Evolutionary conservation across 202 grass and related monocot genomes (phyloP).

Genomic region (Carex arenaria): DNA sequence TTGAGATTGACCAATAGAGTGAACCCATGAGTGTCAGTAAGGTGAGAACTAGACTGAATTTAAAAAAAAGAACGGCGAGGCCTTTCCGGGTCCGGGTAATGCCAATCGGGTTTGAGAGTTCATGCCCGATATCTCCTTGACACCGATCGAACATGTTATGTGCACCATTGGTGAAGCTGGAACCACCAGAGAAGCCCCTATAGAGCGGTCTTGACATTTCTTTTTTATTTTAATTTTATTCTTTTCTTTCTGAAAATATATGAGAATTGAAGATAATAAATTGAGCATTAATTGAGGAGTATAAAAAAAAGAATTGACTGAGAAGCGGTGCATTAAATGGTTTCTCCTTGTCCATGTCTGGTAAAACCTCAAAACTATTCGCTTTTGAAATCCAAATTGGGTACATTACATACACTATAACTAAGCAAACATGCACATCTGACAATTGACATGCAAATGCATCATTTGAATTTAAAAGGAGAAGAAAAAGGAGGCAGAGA

Average conservation of each 20-base stretch:
- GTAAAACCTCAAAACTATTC: neutral
- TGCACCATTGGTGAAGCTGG: slow-evolving; percentile 33
- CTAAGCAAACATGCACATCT: neutral
- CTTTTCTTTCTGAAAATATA: neutral
- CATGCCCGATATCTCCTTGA: slow-evolving; percentile 26
- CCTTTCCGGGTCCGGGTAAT: slow-evolving; percentile 33
- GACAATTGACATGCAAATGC: neutral
- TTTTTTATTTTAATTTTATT: neutral
- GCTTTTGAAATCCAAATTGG: neutral
- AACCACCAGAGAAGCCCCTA: slow-evolving; percentile 47
- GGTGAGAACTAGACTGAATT: slow-evolving; percentile 42
- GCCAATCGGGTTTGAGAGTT: neutral
- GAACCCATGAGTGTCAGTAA: slow-evolving; percentile 44
- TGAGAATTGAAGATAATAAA: neutral
- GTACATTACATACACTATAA: neutral
- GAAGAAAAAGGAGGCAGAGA: neutral
- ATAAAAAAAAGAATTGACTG: no score
- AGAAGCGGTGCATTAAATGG: neutral
- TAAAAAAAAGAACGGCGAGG: slow-evolving; percentile 28
- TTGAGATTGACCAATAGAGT: slow-evolving; percentile 58
- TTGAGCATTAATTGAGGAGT: neutral
- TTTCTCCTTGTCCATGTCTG: neutral
- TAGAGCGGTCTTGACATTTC: slow-evolving; percentile 75
- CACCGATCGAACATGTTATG: slow-evolving; percentile 5
- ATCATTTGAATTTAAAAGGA: neutral